Percentiles rank a stretch among this genome's conserved stretches.
phyloP scores from a whole-genome alignment of 2,329 filamentous ascomycete species.

The Chaetomiaceae sp. region DNA sequence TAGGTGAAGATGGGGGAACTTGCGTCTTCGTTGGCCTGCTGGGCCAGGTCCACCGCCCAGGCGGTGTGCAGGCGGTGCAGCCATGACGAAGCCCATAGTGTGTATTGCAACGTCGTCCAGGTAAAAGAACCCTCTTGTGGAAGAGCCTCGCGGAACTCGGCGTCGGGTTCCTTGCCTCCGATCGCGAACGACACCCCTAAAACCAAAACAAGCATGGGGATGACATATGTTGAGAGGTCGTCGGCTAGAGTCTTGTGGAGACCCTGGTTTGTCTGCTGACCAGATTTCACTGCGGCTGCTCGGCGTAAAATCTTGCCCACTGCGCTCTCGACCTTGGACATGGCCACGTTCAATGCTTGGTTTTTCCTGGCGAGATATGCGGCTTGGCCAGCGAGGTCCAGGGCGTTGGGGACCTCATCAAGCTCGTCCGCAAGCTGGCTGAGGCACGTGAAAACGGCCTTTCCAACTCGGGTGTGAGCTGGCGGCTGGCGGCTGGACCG shows the following conservation, averaged over 20 bases:
- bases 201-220: constrained; percentile 17
- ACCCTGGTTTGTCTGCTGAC: background rate
- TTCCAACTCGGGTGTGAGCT: background rate
- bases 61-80: background rate
- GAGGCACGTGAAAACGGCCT: background rate
- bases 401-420: constrained; percentile 6
- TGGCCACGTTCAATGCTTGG: background rate
- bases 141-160: background rate
- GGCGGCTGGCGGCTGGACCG: background rate
- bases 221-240: constrained; percentile 8
- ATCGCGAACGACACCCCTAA: constrained; percentile 9
- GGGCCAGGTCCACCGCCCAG: background rate
- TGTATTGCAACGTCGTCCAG: constrained; percentile 9
- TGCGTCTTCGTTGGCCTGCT: background rate
- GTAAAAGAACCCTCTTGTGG: constrained; percentile 9
- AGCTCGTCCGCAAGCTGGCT: background rate
- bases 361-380: background rate
- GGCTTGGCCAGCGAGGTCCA: background rate
- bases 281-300: too few species aligned
- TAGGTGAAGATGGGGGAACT: background rate
- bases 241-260: background rate
- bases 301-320: background rate
- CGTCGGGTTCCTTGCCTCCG: constrained; percentile 1
- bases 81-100: constrained; percentile 11
- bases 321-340: background rate